Conservation (phyloP, 129 eudicot species). For the Flaveria linearis region DNA sequence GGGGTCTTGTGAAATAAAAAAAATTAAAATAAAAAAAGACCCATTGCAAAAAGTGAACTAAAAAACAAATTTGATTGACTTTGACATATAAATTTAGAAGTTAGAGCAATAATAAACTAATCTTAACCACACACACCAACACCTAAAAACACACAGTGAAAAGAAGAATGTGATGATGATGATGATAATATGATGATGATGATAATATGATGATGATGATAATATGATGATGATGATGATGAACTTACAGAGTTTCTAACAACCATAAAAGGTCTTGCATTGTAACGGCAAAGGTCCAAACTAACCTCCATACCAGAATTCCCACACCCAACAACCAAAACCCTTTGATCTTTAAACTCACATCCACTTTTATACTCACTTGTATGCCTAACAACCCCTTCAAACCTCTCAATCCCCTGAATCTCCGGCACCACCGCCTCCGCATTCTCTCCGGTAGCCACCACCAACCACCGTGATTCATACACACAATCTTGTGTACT, state of each 20-base stretch:
- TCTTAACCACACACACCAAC: conserved; percentile 36
- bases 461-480: conserved; percentile 67
- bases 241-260: conserved; percentile 90
- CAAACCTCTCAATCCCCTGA: conserved; percentile 62
- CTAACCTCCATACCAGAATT: conserved; percentile 99
- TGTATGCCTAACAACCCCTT: conserved; percentile 64
- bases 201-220: neutral
- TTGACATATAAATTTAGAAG: conserved; percentile 28
- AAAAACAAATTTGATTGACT: conserved; percentile 30
- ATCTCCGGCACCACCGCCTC: conserved; percentile 85
- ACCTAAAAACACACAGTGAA: conserved; percentile 26
- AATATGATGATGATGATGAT: conserved; percentile 22
- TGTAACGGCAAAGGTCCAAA: conserved; percentile 73
- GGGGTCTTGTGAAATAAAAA: conserved; percentile 11
- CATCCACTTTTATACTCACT: conserved; percentile 70
- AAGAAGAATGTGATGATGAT: conserved; percentile 22
- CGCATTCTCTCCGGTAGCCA: conserved; percentile 94
- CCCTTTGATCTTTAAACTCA: conserved; percentile 54
- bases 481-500: conserved; percentile 51
- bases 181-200: neutral
- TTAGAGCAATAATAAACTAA: conserved; percentile 35
- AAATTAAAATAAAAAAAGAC: neutral
- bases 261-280: conserved; percentile 78
- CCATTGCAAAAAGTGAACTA: conserved; percentile 31
- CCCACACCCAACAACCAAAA: conserved; percentile 93